Evolutionary conservation across 2,329 filamentous ascomycete species (phyloP).

Genomic region (Aureobasidium sp.): DNA sequence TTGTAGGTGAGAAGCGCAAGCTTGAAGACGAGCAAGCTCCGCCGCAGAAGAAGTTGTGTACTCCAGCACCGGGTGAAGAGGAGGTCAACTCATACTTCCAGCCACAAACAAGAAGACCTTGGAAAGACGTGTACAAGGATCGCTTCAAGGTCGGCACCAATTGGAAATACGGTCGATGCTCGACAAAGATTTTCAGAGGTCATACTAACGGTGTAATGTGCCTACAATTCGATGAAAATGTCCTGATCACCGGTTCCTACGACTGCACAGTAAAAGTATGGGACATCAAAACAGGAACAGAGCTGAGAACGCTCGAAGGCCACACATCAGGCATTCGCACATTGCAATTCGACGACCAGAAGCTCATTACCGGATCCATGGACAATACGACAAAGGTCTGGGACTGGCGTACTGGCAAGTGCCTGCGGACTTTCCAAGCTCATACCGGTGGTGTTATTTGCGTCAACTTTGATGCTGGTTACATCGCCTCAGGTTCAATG

Average conservation of each 20-base stretch:
- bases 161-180: slow-evolving; percentile 92
- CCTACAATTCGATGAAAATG: slow-evolving; percentile 75
- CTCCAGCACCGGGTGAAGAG: slow-evolving; percentile 17
- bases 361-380: slow-evolving; percentile 83
- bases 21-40: slow-evolving; percentile 12
- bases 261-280: slow-evolving; percentile 94
- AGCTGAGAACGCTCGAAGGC: slow-evolving; percentile 75
- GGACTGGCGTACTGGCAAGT: slow-evolving; percentile 92
- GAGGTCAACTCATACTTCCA: slow-evolving; percentile 40
- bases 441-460: slow-evolving; percentile 79
- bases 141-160: slow-evolving; percentile 93
- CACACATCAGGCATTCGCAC: slow-evolving; percentile 80
- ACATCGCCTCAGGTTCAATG: slow-evolving; percentile 81
- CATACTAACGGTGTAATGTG: slow-evolving; percentile 84
- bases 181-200: slow-evolving; percentile 74
- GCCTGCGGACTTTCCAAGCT: slow-evolving; percentile 70
- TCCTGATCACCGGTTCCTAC: slow-evolving; percentile 90
- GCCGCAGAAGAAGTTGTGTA: slow-evolving; percentile 30
- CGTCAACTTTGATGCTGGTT: slow-evolving; percentile 77
- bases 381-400: slow-evolving; percentile 86
- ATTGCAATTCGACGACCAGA: slow-evolving; percentile 86
- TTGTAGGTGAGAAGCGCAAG: slow-evolving; percentile 17
- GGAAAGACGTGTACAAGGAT: slow-evolving; percentile 97
- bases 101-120: slow-evolving; percentile 54
- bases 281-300: slow-evolving; percentile 83